Evolutionary conservation across 1,284 basidiomycete genomes (phyloP).

Genomic region (Kalmanozyma brasiliensis): DNA sequence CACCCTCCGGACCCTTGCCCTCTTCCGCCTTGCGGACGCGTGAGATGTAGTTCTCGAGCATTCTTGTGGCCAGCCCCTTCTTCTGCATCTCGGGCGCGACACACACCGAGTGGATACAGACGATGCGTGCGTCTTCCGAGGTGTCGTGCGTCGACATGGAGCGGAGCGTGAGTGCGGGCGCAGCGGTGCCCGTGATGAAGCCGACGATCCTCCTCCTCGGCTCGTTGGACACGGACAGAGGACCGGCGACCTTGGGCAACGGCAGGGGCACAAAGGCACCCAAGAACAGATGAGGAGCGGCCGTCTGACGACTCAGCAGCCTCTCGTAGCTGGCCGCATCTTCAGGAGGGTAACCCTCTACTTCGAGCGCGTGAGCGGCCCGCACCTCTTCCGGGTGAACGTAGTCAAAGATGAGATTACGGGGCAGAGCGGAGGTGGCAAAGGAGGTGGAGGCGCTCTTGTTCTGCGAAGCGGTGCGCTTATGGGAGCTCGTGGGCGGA

Average conservation of each 20-base stretch:
- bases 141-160: constrained; percentile 58
- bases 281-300: constrained; percentile 62
- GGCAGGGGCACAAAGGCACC: constrained; percentile 59
- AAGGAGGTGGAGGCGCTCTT: constrained; percentile 6
- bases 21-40: constrained; percentile 49
- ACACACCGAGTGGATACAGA: constrained; percentile 64
- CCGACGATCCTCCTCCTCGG: constrained; percentile 57
- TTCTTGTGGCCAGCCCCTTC: constrained; percentile 51
- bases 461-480: constrained; percentile 30
- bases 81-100: constrained; percentile 53
- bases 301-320: constrained; percentile 51
- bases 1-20: constrained; percentile 42
- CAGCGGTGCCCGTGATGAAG: constrained; percentile 59
- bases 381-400: constrained; percentile 57
- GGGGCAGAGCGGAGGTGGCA: constrained; percentile 35
- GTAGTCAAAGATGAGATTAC: constrained; percentile 53
- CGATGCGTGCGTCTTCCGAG: constrained; percentile 56
- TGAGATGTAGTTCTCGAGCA: constrained; percentile 56
- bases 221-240: constrained; percentile 44
- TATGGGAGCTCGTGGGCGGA: constrained; percentile 27
- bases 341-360: constrained; percentile 49
- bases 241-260: constrained; percentile 61
- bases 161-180: constrained; percentile 56
- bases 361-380: constrained; percentile 52
- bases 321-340: constrained; percentile 57